Evolutionary conservation across 2,329 filamentous ascomycete species (phyloP).

Genomic region (Cytospora mali): DNA sequence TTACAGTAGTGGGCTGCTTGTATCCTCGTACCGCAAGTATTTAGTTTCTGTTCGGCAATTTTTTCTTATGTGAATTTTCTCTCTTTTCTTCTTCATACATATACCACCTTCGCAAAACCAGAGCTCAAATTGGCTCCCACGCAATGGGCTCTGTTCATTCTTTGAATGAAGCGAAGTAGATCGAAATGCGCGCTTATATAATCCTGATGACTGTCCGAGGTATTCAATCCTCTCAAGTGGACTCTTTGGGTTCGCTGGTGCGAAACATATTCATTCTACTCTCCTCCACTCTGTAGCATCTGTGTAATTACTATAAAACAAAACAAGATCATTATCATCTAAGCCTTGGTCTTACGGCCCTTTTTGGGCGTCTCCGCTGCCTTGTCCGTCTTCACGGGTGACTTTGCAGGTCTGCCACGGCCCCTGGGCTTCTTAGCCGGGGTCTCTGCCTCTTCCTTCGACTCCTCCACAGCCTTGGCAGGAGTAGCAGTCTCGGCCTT

Average conservation of each 20-base stretch:
- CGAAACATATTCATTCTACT: slow-evolving; percentile 14
- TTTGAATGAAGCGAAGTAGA: slow-evolving; percentile 27
- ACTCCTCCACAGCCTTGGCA: slow-evolving; percentile 41
- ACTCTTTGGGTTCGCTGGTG: slow-evolving; percentile 28
- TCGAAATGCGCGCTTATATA: slow-evolving; percentile 28
- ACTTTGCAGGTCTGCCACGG: slow-evolving; percentile 25
- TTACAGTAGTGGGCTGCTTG: neutral
- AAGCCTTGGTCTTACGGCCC: slow-evolving; percentile 36
- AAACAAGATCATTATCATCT: slow-evolving; percentile 34
- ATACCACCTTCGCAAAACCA: slow-evolving; percentile 44
- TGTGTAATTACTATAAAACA: slow-evolving; percentile 19
- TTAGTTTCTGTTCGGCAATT: slow-evolving; percentile 12
- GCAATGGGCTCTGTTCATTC: slow-evolving; percentile 27
- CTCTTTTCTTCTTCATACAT: slow-evolving; percentile 51
- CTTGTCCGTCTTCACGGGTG: slow-evolving; percentile 36
- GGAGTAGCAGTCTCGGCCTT: slow-evolving; percentile 39
- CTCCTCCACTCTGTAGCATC: slow-evolving; percentile 28
- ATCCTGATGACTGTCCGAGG: slow-evolving; percentile 27
- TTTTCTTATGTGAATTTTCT: slow-evolving; percentile 40
- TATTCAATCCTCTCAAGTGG: slow-evolving; percentile 30
- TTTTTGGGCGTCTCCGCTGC: slow-evolving; percentile 36
- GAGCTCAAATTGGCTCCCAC: slow-evolving; percentile 40
- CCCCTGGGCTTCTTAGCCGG: slow-evolving; percentile 30
- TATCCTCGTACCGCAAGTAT: slow-evolving; percentile 1
- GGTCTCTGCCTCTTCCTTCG: slow-evolving; percentile 34